Evolutionary conservation across 2,329 filamentous ascomycete species (phyloP), one percentile per base, ranked within the genome.

Genomic region (Plectosphaerella plurivora): DNA sequence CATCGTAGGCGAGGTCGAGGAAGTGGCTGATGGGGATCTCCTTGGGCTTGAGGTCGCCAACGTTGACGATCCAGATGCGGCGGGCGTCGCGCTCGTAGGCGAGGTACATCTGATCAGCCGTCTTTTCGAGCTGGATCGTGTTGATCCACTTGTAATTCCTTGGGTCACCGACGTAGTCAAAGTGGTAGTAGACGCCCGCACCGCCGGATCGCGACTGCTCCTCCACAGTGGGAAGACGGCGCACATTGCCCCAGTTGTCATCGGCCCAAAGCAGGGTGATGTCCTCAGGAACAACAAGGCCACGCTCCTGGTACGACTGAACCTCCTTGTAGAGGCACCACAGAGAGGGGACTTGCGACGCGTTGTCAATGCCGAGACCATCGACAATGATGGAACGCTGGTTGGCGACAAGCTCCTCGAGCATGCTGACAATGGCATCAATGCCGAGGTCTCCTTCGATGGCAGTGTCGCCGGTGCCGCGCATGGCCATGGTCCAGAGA

Each of bases 301-400:
- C 86, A 15, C 79, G 73, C 53, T 86, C 81, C 53, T 85, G 82
- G 63, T 89, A 89, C 7, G 80, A 79, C 67, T 86, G 84, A 2
- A 90, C 85, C 63, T 90, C 86, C 63, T 88, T 89, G 68, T 89
- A 90, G 55, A 89, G 68, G 59, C 84, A 88, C 85, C 86, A 89
- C 68, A 85, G 77, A 65, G 89, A 86, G 6, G 86, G 85, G 1
- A 86, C 78, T 2, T 75, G 69, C 4, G 74, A 66, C 37, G 78
- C 72, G 45, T 79, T 67, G 2, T 65, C 66, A 3, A 74, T 68
- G 12, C 73, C 75, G 44, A 86, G 76, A 0, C 86, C 78, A 3
- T 79, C 73, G 18, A 70, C 72, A 44, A 87, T 72, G 53, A 85
- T 84, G 10, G 76, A 63, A 48, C 81, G 75, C 63, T 89, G 85